phyloP scores from a whole-genome alignment of 768 basidiomycete species.

The Symmetrospora coprosmae region DNA sequence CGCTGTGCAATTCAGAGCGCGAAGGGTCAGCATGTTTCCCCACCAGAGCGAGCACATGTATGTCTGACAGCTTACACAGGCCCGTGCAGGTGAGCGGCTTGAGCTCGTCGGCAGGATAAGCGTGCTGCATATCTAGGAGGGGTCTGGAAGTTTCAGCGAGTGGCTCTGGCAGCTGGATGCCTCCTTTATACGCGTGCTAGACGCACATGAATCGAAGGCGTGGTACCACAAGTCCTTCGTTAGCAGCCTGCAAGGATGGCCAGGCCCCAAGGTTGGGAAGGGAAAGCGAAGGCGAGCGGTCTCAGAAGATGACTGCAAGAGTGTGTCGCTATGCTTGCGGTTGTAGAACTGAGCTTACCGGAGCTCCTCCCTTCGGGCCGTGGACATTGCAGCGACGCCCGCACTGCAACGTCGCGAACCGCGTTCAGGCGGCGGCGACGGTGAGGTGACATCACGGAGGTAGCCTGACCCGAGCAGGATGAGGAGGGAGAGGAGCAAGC shows the following conservation, averaged over 20 bases:
- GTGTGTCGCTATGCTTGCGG: too few relatives aligned
- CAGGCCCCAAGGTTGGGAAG: neutral
- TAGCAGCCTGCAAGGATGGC: neutral
- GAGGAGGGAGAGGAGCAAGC: too few relatives aligned
- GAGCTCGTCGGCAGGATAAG: constrained; percentile 45
- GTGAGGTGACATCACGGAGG: neutral
- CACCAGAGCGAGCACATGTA: constrained; percentile 21
- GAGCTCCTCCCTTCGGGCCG: neutral
- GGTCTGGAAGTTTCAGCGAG: neutral
- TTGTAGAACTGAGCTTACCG: too few relatives aligned
- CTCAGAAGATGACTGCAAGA: too few relatives aligned
- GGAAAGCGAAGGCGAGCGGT: too few relatives aligned
- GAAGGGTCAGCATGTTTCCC: too few relatives aligned
- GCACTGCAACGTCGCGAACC: too few relatives aligned
- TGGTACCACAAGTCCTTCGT: constrained; percentile 16
- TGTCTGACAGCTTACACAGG: constrained; percentile 45
- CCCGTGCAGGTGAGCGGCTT: constrained; percentile 74
- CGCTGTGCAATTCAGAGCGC: constrained; percentile 22
- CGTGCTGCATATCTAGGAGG: constrained; percentile 24
- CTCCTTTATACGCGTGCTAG: neutral
- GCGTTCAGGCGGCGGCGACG: neutral
- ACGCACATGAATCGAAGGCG: constrained; percentile 23
- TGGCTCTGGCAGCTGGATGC: neutral
- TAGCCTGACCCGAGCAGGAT: too few relatives aligned
- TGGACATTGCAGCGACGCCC: constrained; percentile 2